Evolutionary conservation across 2,329 filamentous ascomycete species (phyloP).

Genomic region (Coleophoma eucalyptorum): DNA sequence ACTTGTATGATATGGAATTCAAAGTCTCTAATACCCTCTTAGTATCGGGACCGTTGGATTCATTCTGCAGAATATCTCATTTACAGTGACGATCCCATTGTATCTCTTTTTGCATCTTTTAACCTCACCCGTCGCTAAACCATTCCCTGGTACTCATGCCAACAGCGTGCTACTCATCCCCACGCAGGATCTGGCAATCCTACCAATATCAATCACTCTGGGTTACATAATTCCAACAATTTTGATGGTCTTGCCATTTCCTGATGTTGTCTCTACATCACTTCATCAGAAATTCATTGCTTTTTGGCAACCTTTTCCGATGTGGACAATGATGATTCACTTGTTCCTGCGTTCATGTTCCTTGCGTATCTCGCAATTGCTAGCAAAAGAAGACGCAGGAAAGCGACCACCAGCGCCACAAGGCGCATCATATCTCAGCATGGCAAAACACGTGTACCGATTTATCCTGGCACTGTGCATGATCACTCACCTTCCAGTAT

Average conservation of each 20-base stretch:
- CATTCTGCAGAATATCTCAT: conserved; percentile 36
- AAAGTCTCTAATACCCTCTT: neutral
- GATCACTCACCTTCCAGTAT: conserved; percentile 33
- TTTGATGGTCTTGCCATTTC: conserved; percentile 38
- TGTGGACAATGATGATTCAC: conserved; percentile 38
- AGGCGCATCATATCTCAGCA: conserved; percentile 16
- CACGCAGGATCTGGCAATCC: conserved; percentile 19
- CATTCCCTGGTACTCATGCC: conserved; percentile 28
- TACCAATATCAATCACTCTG: conserved; percentile 36
- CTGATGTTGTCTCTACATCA: conserved; percentile 30
- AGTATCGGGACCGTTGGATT: conserved; percentile 35
- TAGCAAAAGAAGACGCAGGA: conserved; percentile 9
- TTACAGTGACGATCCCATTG: conserved; percentile 38
- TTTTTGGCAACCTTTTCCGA: conserved; percentile 46
- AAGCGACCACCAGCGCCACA: conserved; percentile 19
- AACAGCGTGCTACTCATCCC: conserved; percentile 22
- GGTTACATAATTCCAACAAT: conserved; percentile 40
- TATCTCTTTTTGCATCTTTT: conserved; percentile 38
- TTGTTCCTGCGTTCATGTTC: conserved; percentile 16
- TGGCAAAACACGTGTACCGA: conserved; percentile 16
- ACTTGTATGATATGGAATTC: neutral
- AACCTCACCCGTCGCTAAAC: conserved; percentile 32
- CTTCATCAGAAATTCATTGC: conserved; percentile 43
- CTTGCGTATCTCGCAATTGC: conserved; percentile 12
- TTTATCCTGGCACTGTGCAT: conserved; percentile 36